Base-by-base conservation (phyloP, 148 eudicot species). In the Rhododendron griersonianum region DNA sequence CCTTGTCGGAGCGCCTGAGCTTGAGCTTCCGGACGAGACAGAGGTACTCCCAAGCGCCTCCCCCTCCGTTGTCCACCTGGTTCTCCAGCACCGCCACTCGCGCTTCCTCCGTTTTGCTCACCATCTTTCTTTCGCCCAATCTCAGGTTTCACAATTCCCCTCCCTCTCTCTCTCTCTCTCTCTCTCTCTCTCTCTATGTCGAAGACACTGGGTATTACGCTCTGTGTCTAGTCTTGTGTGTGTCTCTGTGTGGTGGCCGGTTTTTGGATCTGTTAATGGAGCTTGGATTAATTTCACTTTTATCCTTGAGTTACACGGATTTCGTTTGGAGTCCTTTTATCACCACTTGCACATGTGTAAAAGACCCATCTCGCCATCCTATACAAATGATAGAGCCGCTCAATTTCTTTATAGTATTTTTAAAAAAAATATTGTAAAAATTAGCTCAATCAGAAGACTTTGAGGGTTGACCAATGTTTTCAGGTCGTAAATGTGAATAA, bases 41-140 rank as follows among this genome's bases (percentile, higher is more conserved):
- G 10, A 96, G 94, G 78, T 95, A 96, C 84, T 96, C 96, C 98
- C 96, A 96, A 48, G 90, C 96, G 53, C 96, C 98, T 5, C 98
- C 99, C 0, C 99, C 99, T 23, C 98, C 98, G 79, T 94, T 92
- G 74, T 96, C 99, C 2, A 92, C 98, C 89, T 95, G 99, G 50
- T 82, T 90, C 85, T 96, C 99, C 88, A 94, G 87, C 63, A 92
- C 91, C 33, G 88, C 92, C 83, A 95, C 88, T 85, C 94, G 91
- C 57, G 80, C 87, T 85, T 95, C 94, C 84, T 96, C 98, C 75
- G 93, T 76, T 89, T 92, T 90, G 53, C 93, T 94, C 91, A 96
- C 98, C 99, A 96, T 92, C 88, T 87, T 65, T 86, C 76, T 21
- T 25, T 11, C 28, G 11, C 5, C 37, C 75, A 69, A 28, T 11